phyloP scores from a whole-genome alignment of 352 stramenopile species.

The Pythium monospermum region DNA sequence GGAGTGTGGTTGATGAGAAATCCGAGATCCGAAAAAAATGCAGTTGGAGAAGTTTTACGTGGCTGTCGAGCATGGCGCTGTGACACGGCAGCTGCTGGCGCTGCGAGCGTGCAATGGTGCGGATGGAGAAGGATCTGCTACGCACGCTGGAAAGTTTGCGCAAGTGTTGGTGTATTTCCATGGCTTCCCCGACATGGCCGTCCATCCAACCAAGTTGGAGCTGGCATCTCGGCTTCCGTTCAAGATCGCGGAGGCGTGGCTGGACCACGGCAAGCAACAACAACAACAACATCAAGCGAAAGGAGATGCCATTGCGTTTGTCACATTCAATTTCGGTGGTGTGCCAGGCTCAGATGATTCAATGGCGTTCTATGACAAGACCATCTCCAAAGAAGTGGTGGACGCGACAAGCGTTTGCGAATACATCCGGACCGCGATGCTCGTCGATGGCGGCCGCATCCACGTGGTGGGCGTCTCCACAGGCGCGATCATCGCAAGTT shows the following conservation, averaged over 20 bases:
- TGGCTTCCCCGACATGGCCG: conserved; percentile 66
- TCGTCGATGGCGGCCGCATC: conserved; percentile 22
- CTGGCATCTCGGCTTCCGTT: conserved; percentile 53
- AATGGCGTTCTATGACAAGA: conserved; percentile 49
- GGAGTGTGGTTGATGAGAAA: too few relatives aligned
- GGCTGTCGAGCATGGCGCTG: too few relatives aligned
- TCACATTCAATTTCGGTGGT: conserved; percentile 69
- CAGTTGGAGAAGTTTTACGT: too few relatives aligned
- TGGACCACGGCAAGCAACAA: conserved; percentile 18
- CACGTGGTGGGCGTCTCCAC: conserved; percentile 69
- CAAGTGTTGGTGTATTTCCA: conserved; percentile 68
- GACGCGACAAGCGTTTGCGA: conserved; percentile 48
- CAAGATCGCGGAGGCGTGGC: conserved; percentile 53
- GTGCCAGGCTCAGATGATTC: conserved; percentile 54
- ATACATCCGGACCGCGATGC: conserved; percentile 30
- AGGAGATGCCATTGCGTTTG: conserved; percentile 20
- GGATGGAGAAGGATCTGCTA: too few relatives aligned
- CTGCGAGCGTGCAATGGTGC: too few relatives aligned
- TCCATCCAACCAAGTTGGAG: conserved; percentile 45
- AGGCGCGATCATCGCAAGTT: conserved; percentile 57
- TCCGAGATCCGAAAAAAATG: too few relatives aligned
- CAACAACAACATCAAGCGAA: too few relatives aligned
- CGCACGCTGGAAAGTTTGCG: too few relatives aligned
- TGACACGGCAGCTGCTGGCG: too few relatives aligned
- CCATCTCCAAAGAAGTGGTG: conserved; percentile 46